Base-by-base conservation (phyloP, 805 yeast genomes). In the Starmerella stellata region DNA sequence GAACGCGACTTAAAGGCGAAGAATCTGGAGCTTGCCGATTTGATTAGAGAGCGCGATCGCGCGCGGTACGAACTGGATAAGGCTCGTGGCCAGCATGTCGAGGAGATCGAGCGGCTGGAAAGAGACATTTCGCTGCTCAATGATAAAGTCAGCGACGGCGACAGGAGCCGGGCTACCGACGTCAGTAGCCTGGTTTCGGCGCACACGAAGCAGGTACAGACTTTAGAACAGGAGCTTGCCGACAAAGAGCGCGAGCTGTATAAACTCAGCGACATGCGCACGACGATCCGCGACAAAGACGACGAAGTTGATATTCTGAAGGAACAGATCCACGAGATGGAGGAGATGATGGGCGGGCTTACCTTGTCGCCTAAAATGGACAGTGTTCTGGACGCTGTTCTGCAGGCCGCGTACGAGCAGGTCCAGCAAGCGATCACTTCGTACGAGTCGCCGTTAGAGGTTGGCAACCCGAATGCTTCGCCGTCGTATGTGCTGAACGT, bases 21-120 rank as follows among this genome's bases (percentile, higher is more conserved):
- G 59, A 82, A 80, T 54, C 66, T 82, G 33, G 94, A 82, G 57
- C 65, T 82, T 44, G 93, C 93, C 1, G 93, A 81, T 49, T 66
- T 82, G 49, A 83, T 83, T 40, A 69, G 90, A 44, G 94, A 82
- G 54, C 72, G 95, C 41, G 95, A 82, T 53, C 68, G 93, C 35
- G 92, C 93, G 1, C 69, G 87, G 52, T 63, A 82, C 48, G 94
- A 82, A 42, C 60, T 81, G 31, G 93, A 80, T 45, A 68, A 79
- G 47, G 53, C 69, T 9, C 72, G 68, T 48, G 83, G 79, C 8
- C 62, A 70, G 30, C 74, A 74, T 47, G 74, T 69, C 39, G 71
- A 64, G 43, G 79, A 76, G 46, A 66, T 73, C 42, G 87, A 77
- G 47, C 66, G 61, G 44, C 62, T 79, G 21, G 74, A 74, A 48